Conservation (phyloP, 257 asterid species). For the Rubia yunnanensis region DNA sequence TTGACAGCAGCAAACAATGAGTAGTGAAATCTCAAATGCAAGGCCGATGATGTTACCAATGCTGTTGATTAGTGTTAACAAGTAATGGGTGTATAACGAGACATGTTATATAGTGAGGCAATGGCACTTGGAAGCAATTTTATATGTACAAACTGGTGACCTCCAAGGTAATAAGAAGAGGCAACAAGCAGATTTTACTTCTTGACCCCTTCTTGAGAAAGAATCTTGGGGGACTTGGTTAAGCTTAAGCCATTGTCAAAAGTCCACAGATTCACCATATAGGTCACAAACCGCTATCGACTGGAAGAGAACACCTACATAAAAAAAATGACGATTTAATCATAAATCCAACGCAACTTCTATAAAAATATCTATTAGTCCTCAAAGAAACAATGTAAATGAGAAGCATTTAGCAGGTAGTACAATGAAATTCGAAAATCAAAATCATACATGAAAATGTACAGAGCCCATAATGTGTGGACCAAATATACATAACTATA, state of each 20-base stretch:
- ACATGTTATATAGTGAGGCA: background rate
- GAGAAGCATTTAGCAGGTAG: background rate
- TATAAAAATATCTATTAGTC: background rate
- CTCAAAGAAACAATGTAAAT: background rate
- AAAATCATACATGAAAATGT: background rate
- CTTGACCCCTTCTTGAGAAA: background rate
- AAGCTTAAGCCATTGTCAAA: background rate
- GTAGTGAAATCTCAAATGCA: background rate
- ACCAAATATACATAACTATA: background rate
- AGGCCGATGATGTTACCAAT: background rate
- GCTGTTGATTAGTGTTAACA: background rate
- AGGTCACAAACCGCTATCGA: background rate
- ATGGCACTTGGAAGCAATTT: background rate
- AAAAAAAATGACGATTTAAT: background rate
- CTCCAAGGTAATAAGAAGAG: conserved; percentile 4
- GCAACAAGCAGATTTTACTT: conserved; percentile 1
- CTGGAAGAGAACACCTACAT: conserved; percentile 10
- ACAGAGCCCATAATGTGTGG: background rate
- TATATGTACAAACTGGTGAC: conserved; percentile 2
- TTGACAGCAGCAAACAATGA: conserved; percentile 2
- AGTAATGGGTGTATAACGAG: background rate
- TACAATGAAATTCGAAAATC: background rate
- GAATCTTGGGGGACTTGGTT: conserved; percentile 4
- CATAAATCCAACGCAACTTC: background rate
- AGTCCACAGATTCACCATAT: conserved; percentile 6